Evolutionary conservation across 2,329 filamentous ascomycete genomes (phyloP).

Genomic region (Nigrospora sphaerica): DNA sequence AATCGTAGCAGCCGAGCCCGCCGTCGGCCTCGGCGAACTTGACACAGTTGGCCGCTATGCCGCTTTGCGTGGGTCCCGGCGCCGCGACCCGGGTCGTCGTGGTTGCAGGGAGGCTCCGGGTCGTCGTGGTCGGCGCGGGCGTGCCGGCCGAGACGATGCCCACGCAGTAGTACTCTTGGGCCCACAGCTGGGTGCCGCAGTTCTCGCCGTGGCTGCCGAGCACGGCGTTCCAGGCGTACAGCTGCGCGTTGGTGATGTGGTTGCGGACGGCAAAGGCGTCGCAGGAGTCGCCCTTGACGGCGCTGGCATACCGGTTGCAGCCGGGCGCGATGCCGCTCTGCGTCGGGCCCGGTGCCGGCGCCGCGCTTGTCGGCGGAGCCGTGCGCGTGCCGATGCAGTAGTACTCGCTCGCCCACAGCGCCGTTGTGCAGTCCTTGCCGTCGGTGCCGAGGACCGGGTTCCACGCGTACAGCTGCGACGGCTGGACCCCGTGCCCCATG

Average conservation of each 20-base stretch:
- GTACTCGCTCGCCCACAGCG: conserved; percentile 14
- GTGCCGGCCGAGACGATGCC: no score
- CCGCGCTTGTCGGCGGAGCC: no score
- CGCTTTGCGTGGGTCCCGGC: conserved; percentile 17
- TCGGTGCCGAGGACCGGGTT: conserved; percentile 10
- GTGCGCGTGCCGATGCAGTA: conserved; percentile 19
- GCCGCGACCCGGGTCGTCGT: no score
- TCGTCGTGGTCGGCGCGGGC: no score
- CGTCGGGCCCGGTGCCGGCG: conserved; percentile 16
- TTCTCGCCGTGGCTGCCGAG: conserved; percentile 13
- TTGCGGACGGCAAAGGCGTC: background rate
- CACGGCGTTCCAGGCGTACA: conserved; percentile 8
- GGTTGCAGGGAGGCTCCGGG: no score
- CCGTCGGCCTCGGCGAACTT: conserved; percentile 14
- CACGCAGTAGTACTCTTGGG: conserved; percentile 17
- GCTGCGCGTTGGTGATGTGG: background rate
- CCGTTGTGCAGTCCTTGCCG: conserved; percentile 16
- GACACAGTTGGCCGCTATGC: conserved; percentile 16
- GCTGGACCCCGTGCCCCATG: background rate
- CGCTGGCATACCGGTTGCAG: conserved; percentile 18
- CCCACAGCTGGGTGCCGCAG: conserved; percentile 14
- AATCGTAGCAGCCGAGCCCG: conserved; percentile 14
- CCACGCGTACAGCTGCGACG: conserved; percentile 2
- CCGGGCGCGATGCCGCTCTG: conserved; percentile 15
- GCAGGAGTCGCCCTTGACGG: conserved; percentile 16